phyloP scores from a whole-genome alignment of 305 asterid species.

The Rubia peregrina region DNA sequence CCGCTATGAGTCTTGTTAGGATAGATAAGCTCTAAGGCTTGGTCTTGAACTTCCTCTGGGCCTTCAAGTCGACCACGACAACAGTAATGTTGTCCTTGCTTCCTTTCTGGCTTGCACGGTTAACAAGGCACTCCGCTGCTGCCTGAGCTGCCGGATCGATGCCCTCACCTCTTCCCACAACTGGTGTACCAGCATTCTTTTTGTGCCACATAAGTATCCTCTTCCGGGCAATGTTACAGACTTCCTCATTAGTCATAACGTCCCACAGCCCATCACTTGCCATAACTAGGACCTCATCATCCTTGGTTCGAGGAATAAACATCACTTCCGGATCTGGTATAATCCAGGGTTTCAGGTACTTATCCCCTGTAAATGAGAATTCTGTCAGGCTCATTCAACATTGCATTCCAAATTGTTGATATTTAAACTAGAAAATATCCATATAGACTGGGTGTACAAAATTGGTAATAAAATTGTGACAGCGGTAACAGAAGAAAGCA shows the following conservation, averaged over 20 bases:
- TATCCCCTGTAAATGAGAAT: slow-evolving; percentile 55
- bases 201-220: slow-evolving; percentile 77
- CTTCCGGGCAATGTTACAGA: slow-evolving; percentile 72
- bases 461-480: not conserved
- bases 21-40: slow-evolving; percentile 26
- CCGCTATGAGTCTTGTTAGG: not conserved
- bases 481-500: not conserved
- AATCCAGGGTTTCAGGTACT: slow-evolving; percentile 87
- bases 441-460: not conserved
- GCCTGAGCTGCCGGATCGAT: slow-evolving; percentile 92
- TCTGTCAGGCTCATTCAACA: not conserved
- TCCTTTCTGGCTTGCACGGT: slow-evolving; percentile 78
- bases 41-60: slow-evolving; percentile 62
- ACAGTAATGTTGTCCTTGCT: slow-evolving; percentile 83
- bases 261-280: slow-evolving; percentile 99
- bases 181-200: slow-evolving; percentile 38
- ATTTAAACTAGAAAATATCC: not conserved
- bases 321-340: slow-evolving; percentile 89
- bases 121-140: slow-evolving; percentile 77
- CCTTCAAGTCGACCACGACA: slow-evolving; percentile 73
- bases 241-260: slow-evolving; percentile 89
- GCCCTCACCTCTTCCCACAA: slow-evolving; percentile 60
- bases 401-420: not conserved
- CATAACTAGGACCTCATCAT: slow-evolving; percentile 72
- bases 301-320: slow-evolving; percentile 64